Percentiles rank a stretch among this genome's conserved stretches.
Conservation (phyloP, 257 asterid species). For the Solanum chilense region DNA sequence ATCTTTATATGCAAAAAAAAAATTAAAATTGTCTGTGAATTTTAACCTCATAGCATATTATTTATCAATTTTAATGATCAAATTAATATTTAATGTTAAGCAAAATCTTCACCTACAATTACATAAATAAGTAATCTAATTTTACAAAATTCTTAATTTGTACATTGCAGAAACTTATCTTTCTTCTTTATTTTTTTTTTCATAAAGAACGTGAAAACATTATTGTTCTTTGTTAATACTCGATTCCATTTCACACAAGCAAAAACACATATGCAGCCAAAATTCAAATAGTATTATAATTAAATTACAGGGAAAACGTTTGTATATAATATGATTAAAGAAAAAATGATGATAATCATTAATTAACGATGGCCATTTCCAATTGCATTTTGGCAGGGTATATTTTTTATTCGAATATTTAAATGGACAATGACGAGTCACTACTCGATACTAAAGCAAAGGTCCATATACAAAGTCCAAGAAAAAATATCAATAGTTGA, state of each 20-base stretch:
- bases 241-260: not conserved
- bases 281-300: not conserved
- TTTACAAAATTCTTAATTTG: not conserved
- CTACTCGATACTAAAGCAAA: not conserved
- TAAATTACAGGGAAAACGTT: not conserved
- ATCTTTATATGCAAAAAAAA: too few relatives aligned
- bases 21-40: not conserved
- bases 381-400: not conserved
- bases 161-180: too few relatives aligned
- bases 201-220: too few relatives aligned
- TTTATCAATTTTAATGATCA: not conserved
- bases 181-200: too few relatives aligned
- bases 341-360: not conserved
- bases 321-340: not conserved
- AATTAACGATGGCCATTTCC: not conserved
- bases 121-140: not conserved
- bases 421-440: not conserved
- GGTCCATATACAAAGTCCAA: not conserved
- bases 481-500: not conserved
- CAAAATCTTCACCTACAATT: not conserved
- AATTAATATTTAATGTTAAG: not conserved
- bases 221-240: not conserved
- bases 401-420: not conserved
- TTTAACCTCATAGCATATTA: not conserved
- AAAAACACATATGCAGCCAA: too few relatives aligned